Conservation (phyloP, 768 basidiomycete species). For the Pisolithus albus region DNA sequence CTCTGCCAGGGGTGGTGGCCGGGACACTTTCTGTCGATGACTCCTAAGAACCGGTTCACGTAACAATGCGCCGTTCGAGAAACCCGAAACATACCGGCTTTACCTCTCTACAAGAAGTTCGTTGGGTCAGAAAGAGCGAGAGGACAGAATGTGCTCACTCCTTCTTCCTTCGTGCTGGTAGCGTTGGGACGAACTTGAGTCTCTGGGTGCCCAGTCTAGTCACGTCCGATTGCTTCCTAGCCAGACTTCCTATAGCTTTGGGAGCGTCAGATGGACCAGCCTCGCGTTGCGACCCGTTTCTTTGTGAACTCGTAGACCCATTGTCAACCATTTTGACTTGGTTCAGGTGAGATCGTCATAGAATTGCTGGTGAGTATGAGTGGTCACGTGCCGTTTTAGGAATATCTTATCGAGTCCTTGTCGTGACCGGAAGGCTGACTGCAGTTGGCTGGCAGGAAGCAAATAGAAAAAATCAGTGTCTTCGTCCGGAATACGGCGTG, state of each 20-base stretch:
- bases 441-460: too few relatives aligned
- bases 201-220: constrained; percentile 70
- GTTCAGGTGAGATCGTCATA: too few relatives aligned
- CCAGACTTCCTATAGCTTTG: constrained; percentile 72
- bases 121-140: constrained; percentile 9
- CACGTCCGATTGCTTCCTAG: constrained; percentile 62
- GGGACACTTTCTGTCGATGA: constrained; percentile 29
- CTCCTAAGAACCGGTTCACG: constrained; percentile 37
- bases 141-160: constrained; percentile 36
- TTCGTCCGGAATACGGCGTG: too few relatives aligned
- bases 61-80: background rate
- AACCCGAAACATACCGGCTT: constrained; percentile 47
- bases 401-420: background rate
- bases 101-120: constrained; percentile 42
- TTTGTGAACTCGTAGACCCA: background rate
- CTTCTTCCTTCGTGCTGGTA: constrained; percentile 72
- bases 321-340: constrained; percentile 2
- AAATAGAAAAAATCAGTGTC: too few relatives aligned
- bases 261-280: constrained; percentile 24
- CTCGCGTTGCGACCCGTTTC: background rate
- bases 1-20: constrained; percentile 26
- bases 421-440: too few relatives aligned
- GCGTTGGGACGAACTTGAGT: constrained; percentile 74
- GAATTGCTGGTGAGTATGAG: constrained; percentile 5
- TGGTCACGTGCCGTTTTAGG: background rate